These are phyloP conservation scores for Eutrema heterophyllum DNA, from an alignment of 345 rosid genomes.

Conservation along the genomic window DNA sequence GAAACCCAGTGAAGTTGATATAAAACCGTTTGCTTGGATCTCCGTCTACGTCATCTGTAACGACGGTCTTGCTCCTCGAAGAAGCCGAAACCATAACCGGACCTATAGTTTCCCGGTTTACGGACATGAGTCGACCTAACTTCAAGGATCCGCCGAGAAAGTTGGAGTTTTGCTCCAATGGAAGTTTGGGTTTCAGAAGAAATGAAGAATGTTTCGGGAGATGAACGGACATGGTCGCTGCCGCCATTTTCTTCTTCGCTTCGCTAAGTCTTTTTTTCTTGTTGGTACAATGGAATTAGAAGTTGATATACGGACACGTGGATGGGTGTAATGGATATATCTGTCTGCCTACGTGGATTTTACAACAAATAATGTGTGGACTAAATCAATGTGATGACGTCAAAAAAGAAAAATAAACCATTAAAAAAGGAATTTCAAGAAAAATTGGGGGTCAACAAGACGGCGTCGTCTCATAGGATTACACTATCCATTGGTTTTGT, in stretches of 20 bases:
- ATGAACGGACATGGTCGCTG: slow-evolving; percentile 51
- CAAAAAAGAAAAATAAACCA: not conserved
- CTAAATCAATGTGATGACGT: not conserved
- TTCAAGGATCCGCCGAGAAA: slow-evolving; percentile 49
- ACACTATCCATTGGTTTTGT: not conserved
- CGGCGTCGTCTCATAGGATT: not conserved
- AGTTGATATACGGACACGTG: slow-evolving; percentile 25
- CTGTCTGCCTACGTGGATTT: slow-evolving; percentile 19
- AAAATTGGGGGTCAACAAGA: not conserved
- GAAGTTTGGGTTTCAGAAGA: slow-evolving; percentile 39
- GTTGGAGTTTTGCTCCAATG: slow-evolving; percentile 34
- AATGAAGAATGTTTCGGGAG: slow-evolving; percentile 41
- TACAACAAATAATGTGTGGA: not conserved
- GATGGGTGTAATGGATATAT: not conserved
- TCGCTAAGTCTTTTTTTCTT: not conserved
- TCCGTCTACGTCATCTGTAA: slow-evolving; percentile 25
- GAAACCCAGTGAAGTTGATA: slow-evolving; percentile 84
- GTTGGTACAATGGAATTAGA: slow-evolving; percentile 1
- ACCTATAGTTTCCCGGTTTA: slow-evolving; percentile 26
- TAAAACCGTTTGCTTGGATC: slow-evolving; percentile 54
- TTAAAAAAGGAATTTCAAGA: not conserved
- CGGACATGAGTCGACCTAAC: slow-evolving; percentile 35
- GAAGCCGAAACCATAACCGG: slow-evolving; percentile 55
- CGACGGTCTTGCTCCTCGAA: slow-evolving; percentile 23
- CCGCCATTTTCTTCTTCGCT: slow-evolving; percentile 35